phyloP scores from a whole-genome alignment of 306 rosid genomes.

The Mimosa bimucronata region DNA sequence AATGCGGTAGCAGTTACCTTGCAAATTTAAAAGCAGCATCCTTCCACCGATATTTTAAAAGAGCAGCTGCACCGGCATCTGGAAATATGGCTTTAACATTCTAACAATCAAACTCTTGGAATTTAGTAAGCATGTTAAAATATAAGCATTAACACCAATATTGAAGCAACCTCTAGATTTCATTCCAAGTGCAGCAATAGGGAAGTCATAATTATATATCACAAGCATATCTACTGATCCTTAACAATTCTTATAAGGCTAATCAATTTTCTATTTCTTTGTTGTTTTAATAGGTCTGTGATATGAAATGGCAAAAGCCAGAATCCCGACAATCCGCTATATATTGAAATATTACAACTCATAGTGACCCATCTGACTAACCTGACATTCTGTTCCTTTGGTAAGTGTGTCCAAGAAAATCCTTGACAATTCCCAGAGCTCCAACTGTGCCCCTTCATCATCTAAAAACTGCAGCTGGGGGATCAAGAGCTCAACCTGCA shows the following conservation, averaged over 20 bases:
- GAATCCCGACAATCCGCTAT: slow-evolving; percentile 25
- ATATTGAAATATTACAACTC: slow-evolving; percentile 29
- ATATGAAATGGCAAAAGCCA: slow-evolving; percentile 14
- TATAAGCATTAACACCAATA: slow-evolving; percentile 18
- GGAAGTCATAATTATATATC: slow-evolving; percentile 24
- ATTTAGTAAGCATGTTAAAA: slow-evolving; percentile 38
- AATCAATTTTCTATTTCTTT: slow-evolving; percentile 11
- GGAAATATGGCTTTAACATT: slow-evolving; percentile 92
- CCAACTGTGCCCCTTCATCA: slow-evolving; percentile 96
- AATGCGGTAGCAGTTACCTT: slow-evolving; percentile 56
- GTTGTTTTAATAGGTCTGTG: slow-evolving; percentile 16
- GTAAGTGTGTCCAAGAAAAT: slow-evolving; percentile 80
- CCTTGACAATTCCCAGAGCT: slow-evolving; percentile 92
- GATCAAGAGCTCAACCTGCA: slow-evolving; percentile 93
- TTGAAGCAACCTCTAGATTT: slow-evolving; percentile 6
- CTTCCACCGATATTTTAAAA: slow-evolving; percentile 83
- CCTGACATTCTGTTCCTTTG: slow-evolving; percentile 69
- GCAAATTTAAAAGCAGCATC: slow-evolving; percentile 82
- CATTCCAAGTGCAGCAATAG: not conserved
- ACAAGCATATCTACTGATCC: slow-evolving; percentile 28
- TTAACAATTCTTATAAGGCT: slow-evolving; percentile 30
- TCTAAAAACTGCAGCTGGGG: slow-evolving; percentile 96
- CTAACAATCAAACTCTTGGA: slow-evolving; percentile 56
- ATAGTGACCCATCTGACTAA: slow-evolving; percentile 39
- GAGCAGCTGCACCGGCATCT: slow-evolving; percentile 98